Base-by-base conservation (phyloP, 352 stramenopile species). In the Phytophthora foliorum region DNA sequence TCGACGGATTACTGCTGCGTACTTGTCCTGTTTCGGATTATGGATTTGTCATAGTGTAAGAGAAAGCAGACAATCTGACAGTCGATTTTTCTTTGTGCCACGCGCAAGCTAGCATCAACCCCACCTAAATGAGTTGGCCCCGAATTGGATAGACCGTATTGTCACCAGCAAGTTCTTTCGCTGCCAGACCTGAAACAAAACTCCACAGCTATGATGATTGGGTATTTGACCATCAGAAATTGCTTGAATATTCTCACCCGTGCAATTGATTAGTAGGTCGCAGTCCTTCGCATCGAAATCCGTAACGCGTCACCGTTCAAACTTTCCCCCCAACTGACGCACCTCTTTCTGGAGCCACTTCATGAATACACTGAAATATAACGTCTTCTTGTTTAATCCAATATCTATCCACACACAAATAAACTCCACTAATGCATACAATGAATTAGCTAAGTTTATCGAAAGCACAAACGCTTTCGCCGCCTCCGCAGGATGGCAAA, bases 251-350 rank as follows among this genome's bases (percentile, higher is more conserved):
- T 39, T 42, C 50, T 14, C 10, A 80, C 81, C 81, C 3, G 82
- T 83, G 62, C 84, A 92, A 65, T 92, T 89, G 57, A 92, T 67
- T 27, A 91, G 48, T 6, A 91, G 54, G 22, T 92, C 81, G 19
- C 69, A 81, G 25, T 75, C 59, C 13, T 91, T 54, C 6, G 76
- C 69, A 50, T 85, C 60, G 4, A 89, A 57, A 3, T 58, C 48
- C 0, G 44, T 61, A 17, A 92, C 52, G 13, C 62, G 60, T 22
- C 81, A 75, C 52, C 69, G 56, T 59, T 92, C 81, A n/a, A 91
- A 86, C 10, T 56, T 74, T 0, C 84, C 84, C 6, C 84, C 84
- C 17, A 80, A 69, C 9, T 49, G 36, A 24, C 45, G 39, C 44
- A 92, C 85, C 42, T 91, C 62, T 53, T 80, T 54, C 10, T 68